Base-by-base conservation (phyloP, 2,329 filamentous ascomycete species). In the Fusarium xyrophilum region DNA sequence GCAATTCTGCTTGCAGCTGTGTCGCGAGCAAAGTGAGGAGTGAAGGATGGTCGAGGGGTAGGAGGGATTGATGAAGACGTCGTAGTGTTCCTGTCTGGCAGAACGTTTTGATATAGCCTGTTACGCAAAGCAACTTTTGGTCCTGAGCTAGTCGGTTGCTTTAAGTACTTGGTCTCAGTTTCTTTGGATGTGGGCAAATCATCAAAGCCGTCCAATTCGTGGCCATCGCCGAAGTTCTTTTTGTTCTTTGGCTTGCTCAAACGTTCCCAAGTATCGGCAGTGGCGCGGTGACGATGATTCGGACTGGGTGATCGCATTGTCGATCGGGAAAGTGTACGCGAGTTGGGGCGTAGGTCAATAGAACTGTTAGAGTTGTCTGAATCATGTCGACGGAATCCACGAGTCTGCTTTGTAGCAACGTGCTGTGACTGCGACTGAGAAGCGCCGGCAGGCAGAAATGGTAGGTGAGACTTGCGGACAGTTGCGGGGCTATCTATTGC, bases 191-290 rank as follows among this genome's bases (percentile, higher is more conserved):
- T 98, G 3, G 95, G 95, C 58, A 99, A 82, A 79, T 99, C 96
- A 76, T 99, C 96, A 76, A 99, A 98, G 5, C 87, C 89, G 71
- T 98, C 95, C 35, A 99, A 84, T 79, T 99, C 96, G 63, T 91
- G 91, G 19, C 96, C 96, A 77, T 97, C 93, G 15, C 96, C 96
- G 80, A 96, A 99, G 84, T 79, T 76, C 65, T 78, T 79, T 69
- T 79, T 80, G 52, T 78, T 78, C 72, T 78, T 80, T 6, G 93
- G 93, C 76, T 90, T 91, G 67, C 87, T 94, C 62, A 97, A 81
- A 47, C 91, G 89, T 69, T 91, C 88, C 82, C 84, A 87, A 8
- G 81, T 80, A 39, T 84, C 84, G 47, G 85, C 85, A 78, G 83
- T 69, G 71, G 78, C 74, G 55, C 75, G 76, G 51, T 77, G 79